These are phyloP conservation scores for Capsicum baccatum DNA, from an alignment of 257 asterid species.

Conservation along the genomic window DNA sequence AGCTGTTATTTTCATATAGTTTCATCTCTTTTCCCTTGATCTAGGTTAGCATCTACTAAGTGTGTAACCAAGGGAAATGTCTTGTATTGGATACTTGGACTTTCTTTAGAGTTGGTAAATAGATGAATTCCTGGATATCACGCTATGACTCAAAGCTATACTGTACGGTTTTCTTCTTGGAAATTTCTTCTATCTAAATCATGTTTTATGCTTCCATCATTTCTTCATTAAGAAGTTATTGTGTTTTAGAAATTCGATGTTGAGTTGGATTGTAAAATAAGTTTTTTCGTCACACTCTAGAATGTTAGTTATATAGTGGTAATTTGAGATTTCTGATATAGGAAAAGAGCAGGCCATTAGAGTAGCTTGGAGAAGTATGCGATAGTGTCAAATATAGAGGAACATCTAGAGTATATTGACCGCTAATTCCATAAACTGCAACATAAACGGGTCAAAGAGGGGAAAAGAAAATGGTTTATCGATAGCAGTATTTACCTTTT, in stretches of 20 bases:
- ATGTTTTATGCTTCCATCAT: neutral
- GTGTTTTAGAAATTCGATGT: neutral
- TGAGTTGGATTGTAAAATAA: neutral
- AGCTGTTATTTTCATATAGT: neutral
- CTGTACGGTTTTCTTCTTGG: neutral
- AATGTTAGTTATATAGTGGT: neutral
- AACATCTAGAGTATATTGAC: too few species aligned
- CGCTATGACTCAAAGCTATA: slow-evolving; percentile 24
- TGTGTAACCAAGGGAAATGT: neutral
- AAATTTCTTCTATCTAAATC: neutral
- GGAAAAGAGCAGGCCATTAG: neutral
- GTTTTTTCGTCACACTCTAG: neutral
- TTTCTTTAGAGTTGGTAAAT: slow-evolving; percentile 16
- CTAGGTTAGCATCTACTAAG: slow-evolving; percentile 48
- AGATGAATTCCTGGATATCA: slow-evolving; percentile 19
- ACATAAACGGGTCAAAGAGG: neutral
- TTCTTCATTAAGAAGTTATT: neutral
- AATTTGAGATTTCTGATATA: slow-evolving; percentile 5
- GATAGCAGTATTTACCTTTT: neutral
- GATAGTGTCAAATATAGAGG: too few species aligned
- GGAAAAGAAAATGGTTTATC: neutral
- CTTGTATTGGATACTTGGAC: neutral
- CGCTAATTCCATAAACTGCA: neutral
- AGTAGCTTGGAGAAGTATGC: neutral
- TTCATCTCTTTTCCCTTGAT: slow-evolving; percentile 43